Evolutionary conservation across 176 grass and related monocot species (phyloP), one percentile per base, ranked within the genome.

Genomic region (Juncus inflexus): DNA sequence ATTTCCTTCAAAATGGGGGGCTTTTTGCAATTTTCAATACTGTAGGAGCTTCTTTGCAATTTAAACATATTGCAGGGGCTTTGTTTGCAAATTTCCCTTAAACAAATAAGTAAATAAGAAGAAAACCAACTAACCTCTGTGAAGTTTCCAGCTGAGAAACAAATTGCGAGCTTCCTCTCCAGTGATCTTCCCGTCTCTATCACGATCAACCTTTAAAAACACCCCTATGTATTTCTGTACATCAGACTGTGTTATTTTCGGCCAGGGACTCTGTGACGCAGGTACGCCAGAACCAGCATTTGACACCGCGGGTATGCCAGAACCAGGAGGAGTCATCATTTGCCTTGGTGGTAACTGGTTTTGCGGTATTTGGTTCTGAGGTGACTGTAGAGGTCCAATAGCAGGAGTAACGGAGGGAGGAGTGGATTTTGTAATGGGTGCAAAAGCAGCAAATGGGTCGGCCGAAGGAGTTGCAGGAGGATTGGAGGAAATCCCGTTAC

Each of bases 111-210:
- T 38, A 65, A 12, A 72, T 80, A 13, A 15, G 42, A 72, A 52
- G 51, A 36, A 6, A 49, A 52, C 50, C 40, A 47, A 70, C 37
- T 40, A 84, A 99, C 95, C 95, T 99, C 95, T 99, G 55, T 87
- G 83, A 55, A 99, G 76, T 79, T 84, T 86, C 95, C 95, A 99
- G 81, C 95, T 99, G 56, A 99, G 83, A 74, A 99, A 99, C 60
- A 99, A 79, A 86, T 92, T 99, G 37, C 80, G 87, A 73, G 95
- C 95, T 72, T 99, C 85, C 80, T 84, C 85, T 64, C 95, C 95
- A 50, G 75, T 83, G 66, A 99, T 99, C 73, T 92, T 99, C 12
- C 95, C 95, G 84, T 99, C 95, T 86, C 89, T 87, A 69, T 99
- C 88, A 45, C 77, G 89, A 77, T 99, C 95, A 42, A 99, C 95